These are phyloP conservation scores for Malassezia sympodialis DNA, from an alignment of 1,284 basidiomycete species.

Conservation along the genomic window DNA sequence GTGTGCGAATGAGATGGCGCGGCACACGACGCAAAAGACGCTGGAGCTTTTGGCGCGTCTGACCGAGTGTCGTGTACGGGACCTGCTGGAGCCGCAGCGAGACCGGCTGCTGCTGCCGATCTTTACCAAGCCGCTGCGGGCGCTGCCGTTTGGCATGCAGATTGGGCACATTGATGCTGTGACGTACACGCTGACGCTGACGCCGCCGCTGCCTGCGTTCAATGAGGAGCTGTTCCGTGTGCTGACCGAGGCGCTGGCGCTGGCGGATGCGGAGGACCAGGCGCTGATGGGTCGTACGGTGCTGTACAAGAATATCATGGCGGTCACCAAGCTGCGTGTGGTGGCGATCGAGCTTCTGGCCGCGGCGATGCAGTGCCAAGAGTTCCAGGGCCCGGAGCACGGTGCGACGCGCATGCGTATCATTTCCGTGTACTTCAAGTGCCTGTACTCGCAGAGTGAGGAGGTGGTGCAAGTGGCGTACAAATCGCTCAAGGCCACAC, in stretches of 20 bases:
- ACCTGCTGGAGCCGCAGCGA: slow-evolving; percentile 73
- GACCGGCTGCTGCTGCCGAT: slow-evolving; percentile 79
- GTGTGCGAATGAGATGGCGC: slow-evolving; percentile 73
- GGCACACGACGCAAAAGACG: slow-evolving; percentile 71
- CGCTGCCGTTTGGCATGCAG: slow-evolving; percentile 87
- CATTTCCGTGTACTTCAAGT: slow-evolving; percentile 95
- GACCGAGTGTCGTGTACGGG: slow-evolving; percentile 63
- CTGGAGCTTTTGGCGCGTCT: slow-evolving; percentile 70
- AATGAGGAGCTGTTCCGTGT: slow-evolving; percentile 87
- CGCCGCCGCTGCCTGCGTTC: slow-evolving; percentile 77
- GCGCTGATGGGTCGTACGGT: slow-evolving; percentile 64
- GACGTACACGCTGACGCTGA: slow-evolving; percentile 68
- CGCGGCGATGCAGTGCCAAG: slow-evolving; percentile 84
- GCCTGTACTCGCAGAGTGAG: slow-evolving; percentile 81
- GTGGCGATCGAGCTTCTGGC: slow-evolving; percentile 87
- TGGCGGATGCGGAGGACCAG: slow-evolving; percentile 88
- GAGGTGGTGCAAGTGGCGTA: slow-evolving; percentile 95
- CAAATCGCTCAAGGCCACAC: slow-evolving; percentile 78
- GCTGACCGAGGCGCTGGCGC: slow-evolving; percentile 81
- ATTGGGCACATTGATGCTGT: slow-evolving; percentile 97
- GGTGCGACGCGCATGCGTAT: slow-evolving; percentile 59
- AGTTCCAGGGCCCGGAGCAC: slow-evolving; percentile 55
- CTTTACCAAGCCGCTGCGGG: slow-evolving; percentile 91
- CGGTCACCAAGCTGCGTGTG: slow-evolving; percentile 83
- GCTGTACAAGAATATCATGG: slow-evolving; percentile 68